Evolutionary conservation across 2,329 filamentous ascomycete genomes (phyloP), one percentile per base, ranked within the genome.

Genomic region (Diaporthe velutina): DNA sequence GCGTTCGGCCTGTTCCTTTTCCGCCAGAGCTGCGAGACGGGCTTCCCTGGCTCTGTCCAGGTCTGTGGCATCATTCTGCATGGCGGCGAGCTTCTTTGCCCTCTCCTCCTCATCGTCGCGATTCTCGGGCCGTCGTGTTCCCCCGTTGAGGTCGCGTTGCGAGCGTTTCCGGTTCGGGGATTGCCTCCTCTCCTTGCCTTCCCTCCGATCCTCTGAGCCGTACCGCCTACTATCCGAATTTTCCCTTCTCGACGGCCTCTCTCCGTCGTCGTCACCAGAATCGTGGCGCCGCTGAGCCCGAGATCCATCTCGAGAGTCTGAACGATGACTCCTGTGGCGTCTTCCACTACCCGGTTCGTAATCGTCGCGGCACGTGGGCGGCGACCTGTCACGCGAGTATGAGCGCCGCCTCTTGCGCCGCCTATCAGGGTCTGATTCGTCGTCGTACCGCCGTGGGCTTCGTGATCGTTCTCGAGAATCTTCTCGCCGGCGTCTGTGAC

Each of bases 41-140:
- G 89, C 88, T 77, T 90, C 90, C 42, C 95, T 91, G 78, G 93
- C 92, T n/a, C 86, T 81, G 78, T 96, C 94, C 64, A 97, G 86
- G 15, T 93, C 90, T 1, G 87, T 88, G 6, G 93, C 93, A 38
- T 91, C 92, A 25, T 89, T 88, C 81, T 94, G 93, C 93, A 95
- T 95, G 12, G 91, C 92, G 22, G 92, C 93, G 25, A 95, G 84
- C 81, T 91, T 94, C 33, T 89, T 88, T 17, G 91, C 91, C n/a
- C 88, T 87, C 76, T 93, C 91, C 30, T 90, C 89, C 28, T 88
- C 88, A 9, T 81, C 82, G 5, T 83, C 66, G 72, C 76, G 45
- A 7, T 73, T 74, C 25, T 74, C 78, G 54, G 73, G 77, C 42
- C 74, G 76, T 30, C 50, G 67, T 6, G 40, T 35, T 48, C 68